Evolutionary conservation across 192 early-diverging fungal species (phyloP).

Genomic region (Entomortierella beljakovae): DNA sequence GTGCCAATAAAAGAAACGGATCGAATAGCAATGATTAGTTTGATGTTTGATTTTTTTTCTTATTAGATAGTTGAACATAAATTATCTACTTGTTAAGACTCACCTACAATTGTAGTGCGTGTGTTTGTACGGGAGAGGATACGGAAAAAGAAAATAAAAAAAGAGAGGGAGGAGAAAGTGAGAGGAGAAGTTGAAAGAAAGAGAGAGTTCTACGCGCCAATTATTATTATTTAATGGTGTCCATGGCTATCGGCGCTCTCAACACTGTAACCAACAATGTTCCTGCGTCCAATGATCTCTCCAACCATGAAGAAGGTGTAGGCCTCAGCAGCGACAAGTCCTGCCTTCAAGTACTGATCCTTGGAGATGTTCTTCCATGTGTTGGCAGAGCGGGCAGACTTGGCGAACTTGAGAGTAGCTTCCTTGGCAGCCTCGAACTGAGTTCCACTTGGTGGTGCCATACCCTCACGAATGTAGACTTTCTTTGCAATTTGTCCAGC

Average conservation of each 20-base stretch:
- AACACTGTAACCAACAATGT: slow-evolving; percentile 71
- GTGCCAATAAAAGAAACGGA: not conserved
- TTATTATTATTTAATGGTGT: slow-evolving; percentile 49
- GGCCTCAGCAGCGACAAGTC: slow-evolving; percentile 64
- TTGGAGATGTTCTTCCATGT: slow-evolving; percentile 59
- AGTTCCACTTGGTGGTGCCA: slow-evolving; percentile 64
- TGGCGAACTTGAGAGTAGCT: slow-evolving; percentile 53
- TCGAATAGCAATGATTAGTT: not conserved
- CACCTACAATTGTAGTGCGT: slow-evolving; percentile 32
- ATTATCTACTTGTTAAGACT: no score
- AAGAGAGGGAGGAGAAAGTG: not conserved
- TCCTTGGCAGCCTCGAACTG: slow-evolving; percentile 63
- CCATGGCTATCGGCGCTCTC: slow-evolving; percentile 50
- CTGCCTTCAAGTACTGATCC: slow-evolving; percentile 61
- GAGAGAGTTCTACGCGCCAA: not conserved
- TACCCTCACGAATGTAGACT: slow-evolving; percentile 71
- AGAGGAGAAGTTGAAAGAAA: not conserved
- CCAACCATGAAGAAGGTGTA: slow-evolving; percentile 72
- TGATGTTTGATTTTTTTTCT: not conserved
- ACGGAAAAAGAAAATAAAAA: slow-evolving; percentile 11
- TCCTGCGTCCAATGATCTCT: slow-evolving; percentile 73
- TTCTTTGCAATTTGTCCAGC: slow-evolving; percentile 70
- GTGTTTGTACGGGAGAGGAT: no score
- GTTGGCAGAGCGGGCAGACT: slow-evolving; percentile 44
- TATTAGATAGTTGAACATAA: not conserved